Evolutionary conservation across 345 rosid species (phyloP).

Genomic region (Tarenaya hassleriana): DNA sequence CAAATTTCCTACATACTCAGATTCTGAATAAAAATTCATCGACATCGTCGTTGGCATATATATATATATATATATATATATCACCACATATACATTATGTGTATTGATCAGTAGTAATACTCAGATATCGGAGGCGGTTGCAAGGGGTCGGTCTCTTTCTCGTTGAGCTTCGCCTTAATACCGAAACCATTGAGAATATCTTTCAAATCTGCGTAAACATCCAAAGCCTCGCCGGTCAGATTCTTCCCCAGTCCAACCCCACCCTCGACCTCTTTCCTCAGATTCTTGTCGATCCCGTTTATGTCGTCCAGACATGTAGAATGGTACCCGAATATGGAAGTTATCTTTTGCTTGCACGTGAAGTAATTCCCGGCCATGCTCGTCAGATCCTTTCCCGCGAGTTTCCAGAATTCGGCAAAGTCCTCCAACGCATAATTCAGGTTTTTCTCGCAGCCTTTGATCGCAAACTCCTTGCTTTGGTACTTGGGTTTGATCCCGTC

Average conservation of each 20-base stretch:
- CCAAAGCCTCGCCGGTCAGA: slow-evolving; percentile 13
- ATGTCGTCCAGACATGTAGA: slow-evolving; percentile 31
- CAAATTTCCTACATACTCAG: background rate
- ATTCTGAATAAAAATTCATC: background rate
- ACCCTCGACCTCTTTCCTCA: slow-evolving; percentile 19
- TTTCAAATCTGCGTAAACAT: slow-evolving; percentile 23
- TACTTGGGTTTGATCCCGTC: slow-evolving; percentile 19
- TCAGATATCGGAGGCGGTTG: slow-evolving; percentile 30
- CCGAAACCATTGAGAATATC: slow-evolving; percentile 22
- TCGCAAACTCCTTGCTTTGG: slow-evolving; percentile 8
- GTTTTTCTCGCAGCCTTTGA: slow-evolving; percentile 25
- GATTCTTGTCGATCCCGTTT: slow-evolving; percentile 11
- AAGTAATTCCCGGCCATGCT: slow-evolving; percentile 27
- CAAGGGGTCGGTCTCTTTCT: slow-evolving; percentile 22
- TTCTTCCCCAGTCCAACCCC: slow-evolving; percentile 29
- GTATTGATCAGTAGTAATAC: slow-evolving; percentile 8
- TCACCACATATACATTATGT: background rate
- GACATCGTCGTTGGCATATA: slow-evolving; percentile 13
- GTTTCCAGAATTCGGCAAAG: slow-evolving; percentile 18
- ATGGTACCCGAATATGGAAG: slow-evolving; percentile 24
- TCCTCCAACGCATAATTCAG: slow-evolving; percentile 26
- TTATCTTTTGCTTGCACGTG: slow-evolving; percentile 21
- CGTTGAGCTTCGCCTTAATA: slow-evolving; percentile 29
- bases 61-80: too few relatives aligned
- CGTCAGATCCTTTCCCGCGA: slow-evolving; percentile 20